Conservation (phyloP, 441 rosid species). For the Theobroma grandiflorum region DNA sequence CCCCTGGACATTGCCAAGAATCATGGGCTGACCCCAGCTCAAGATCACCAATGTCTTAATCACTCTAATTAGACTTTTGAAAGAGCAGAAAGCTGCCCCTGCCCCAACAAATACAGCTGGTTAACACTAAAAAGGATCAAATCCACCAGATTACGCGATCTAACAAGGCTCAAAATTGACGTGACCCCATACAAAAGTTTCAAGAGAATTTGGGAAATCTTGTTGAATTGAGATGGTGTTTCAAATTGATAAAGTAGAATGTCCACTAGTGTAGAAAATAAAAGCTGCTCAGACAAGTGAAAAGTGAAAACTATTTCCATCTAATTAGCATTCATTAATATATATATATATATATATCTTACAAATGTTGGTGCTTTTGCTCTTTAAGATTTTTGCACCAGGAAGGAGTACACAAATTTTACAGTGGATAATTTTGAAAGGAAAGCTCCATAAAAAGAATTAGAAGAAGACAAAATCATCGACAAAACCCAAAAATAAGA, state of each 20-base stretch:
- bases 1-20: slow-evolving; percentile 46
- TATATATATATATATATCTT: slow-evolving; percentile 28
- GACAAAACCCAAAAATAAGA: slow-evolving; percentile 20
- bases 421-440: slow-evolving; percentile 42
- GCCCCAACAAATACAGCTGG: slow-evolving; percentile 71
- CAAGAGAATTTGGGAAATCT: slow-evolving; percentile 9
- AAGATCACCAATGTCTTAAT: slow-evolving; percentile 44
- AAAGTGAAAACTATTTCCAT: slow-evolving; percentile 15
- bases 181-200: slow-evolving; percentile 36
- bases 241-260: slow-evolving; percentile 19
- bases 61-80: slow-evolving; percentile 57
- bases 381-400: slow-evolving; percentile 38
- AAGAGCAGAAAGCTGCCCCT: neutral
- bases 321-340: slow-evolving; percentile 37
- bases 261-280: slow-evolving; percentile 27
- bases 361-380: slow-evolving; percentile 44
- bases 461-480: slow-evolving; percentile 34
- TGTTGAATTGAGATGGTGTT: slow-evolving; percentile 20
- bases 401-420: slow-evolving; percentile 33
- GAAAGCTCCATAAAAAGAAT: slow-evolving; percentile 38
- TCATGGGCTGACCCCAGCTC: slow-evolving; percentile 51
- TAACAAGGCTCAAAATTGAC: slow-evolving; percentile 42
- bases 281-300: slow-evolving; percentile 4
- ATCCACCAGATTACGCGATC: slow-evolving; percentile 55
- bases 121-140: slow-evolving; percentile 60